Evolutionary conservation across 2,329 filamentous ascomycete species (phyloP), one percentile per base, ranked within the genome.

Genomic region (Cadophora malorum): DNA sequence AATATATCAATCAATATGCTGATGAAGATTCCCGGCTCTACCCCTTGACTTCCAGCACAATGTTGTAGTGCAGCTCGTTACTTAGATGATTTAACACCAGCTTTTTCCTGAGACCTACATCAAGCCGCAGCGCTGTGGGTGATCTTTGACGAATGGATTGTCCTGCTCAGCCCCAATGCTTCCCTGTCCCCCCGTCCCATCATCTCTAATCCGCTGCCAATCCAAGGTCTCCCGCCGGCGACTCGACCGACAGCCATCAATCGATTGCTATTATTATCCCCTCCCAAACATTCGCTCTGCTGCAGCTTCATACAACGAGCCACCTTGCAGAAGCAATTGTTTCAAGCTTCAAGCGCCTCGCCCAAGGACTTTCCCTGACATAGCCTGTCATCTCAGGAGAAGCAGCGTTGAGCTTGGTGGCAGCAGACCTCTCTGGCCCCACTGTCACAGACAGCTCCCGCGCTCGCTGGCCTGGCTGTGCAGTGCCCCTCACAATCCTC

Each of bases 261-360:
- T 21, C 45, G 16, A 64, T 63, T 71, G 64, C 69, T 73, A 73
- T 71, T 73, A 71, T 72, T 71, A 73, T 70, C 68, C 41, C 14
- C 35, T 58, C 41, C 60, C 53, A 28, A 66, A 63, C 67, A 50
- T 59, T 38, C 35, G 55, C 33, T 38, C 25, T 31, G 52, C 19
- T 21, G 45, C 52, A 23, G 52, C 38, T 65, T 52, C 52, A 49
- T 31, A 23, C 67, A 64, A 49, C 70, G 63, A 67, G 69, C 66
- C 56, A 65, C 67, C 41, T 66, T 66, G 64, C 58, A 47, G 66
- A 66, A 58, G 61, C 64, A 60, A 68, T 65, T 68, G 66, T 68
- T 68, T 69, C 63, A 66, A 63, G 50, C 59, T 45, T 66, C 56
- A 55, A 68, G 58, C 56, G 56, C 58, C 41, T 62, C 68, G 23